Conservation (phyloP, 2,329 filamentous ascomycete species). For the Microsporum audouinii region DNA sequence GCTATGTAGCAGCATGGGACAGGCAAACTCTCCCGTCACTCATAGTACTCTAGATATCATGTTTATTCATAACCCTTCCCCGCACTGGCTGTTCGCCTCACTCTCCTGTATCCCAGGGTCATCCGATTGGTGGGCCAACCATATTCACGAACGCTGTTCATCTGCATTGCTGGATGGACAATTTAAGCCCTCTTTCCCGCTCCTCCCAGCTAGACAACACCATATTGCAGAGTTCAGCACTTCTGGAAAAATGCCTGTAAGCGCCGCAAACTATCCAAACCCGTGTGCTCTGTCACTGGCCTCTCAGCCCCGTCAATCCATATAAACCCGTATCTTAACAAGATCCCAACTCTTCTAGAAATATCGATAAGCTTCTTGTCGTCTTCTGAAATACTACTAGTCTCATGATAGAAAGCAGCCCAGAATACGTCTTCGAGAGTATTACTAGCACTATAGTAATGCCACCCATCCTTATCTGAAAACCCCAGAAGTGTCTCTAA, state of each 20-base stretch:
- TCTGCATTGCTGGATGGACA: too few species aligned
- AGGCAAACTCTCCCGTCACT: too few species aligned
- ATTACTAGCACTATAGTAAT: background rate
- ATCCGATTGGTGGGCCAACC: too few species aligned
- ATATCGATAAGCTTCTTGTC: background rate
- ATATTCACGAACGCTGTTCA: too few species aligned
- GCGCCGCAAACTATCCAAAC: background rate
- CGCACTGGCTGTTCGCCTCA: too few species aligned
- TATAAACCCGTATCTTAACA: constrained; percentile 1
- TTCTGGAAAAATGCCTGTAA: constrained; percentile 1
- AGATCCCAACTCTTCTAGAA: background rate
- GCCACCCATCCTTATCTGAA: background rate
- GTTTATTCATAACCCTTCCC: too few species aligned
- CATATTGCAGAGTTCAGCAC: background rate
- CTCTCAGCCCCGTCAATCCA: background rate
- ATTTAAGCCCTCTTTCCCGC: background rate
- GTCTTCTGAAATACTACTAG: background rate
- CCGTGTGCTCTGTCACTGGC: background rate
- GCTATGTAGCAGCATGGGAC: too few species aligned
- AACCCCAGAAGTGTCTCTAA: background rate
- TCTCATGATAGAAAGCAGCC: constrained; percentile 3
- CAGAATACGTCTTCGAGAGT: constrained; percentile 7
- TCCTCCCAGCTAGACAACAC: background rate
- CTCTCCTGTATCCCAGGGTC: too few species aligned
- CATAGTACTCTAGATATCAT: too few species aligned